Evolutionary conservation across 345 rosid genomes (phyloP), one percentile per base, ranked within the genome.

Genomic region (Lumnitzera littorea): DNA sequence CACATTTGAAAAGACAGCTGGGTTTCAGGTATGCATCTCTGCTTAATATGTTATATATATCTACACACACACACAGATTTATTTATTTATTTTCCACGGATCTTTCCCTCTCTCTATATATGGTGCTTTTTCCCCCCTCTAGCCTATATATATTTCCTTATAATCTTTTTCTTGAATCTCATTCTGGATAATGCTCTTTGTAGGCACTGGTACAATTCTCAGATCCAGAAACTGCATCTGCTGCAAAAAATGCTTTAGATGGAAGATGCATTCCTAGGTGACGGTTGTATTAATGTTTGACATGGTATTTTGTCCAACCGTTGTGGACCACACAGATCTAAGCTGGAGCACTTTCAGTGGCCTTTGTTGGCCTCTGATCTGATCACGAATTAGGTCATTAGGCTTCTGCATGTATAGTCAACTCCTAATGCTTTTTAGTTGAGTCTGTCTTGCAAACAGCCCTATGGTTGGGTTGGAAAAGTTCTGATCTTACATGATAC

Each of bases 191-290:
- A 41, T 80, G 31, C 60, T 63, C 23, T 67, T 70, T 70, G 61
- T 66, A 95, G 99, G 99, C 99, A 24, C 68, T 95, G 81, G 99
- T 95, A 81, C 99, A 95, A 79, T 95, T 88, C 78, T 68, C 98
- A 15, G 98, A 95, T 60, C 72, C 87, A 11, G 96, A 82, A 73
- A 95, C 95, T 66, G 99, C 99, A 29, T 79, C 96, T 15, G 66
- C 89, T 64, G 98, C 98, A 15, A 95, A 84, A 84, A 71, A 74
- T 75, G 78, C 91, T 48, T 80, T 95, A 53, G 98, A 88, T 73
- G 95, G 98, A 83, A 83, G 99, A 88, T 86, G 76, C 79, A 95
- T 95, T 69, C 98, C 99, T 76, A 95, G 99, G 99, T 95, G 86
- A 88, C 84, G 50, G 72, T 80, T 82, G 80, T 78, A 67, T 76